Evolutionary conservation across 164 flowering plant genomes (phyloP), one percentile per base, ranked within the genome.

Genomic region (Liquidambar formosana): DNA sequence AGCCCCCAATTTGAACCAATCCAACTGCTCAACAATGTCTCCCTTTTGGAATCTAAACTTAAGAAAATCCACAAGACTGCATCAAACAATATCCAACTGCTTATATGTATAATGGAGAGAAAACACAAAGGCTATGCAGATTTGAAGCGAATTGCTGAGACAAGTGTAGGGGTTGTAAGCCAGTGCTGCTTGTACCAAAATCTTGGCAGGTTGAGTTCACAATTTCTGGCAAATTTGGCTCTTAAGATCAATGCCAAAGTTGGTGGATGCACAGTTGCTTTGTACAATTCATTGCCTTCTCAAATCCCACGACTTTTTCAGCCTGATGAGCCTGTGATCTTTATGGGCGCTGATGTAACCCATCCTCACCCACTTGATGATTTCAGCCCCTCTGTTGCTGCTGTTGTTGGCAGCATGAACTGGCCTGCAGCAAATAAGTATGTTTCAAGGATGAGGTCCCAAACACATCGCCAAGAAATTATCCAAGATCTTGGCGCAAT

Each of bases 281-380:
- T 94, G 67, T 87, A 80, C 76, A 84, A 86, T 59, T 77, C 99
- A 14, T 75, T 92, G 28, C 97, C 90, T 1, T 78, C 85, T 57
- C 96, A 90, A 73, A 84, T 90, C 26, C 98, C 97, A 0, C 78
- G 94, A 51, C 70, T 92, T 1, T 76, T 90, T 47, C 75, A 70
- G 1, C 48, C 23, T 8, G 83, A 86, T 57, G 91, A 89, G 67
- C 92, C 97, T 0, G 88, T 88, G 64, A 94, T 94, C 64, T 92
- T 94, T 67, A 85, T 94, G 86, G 99, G 99, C 9, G 97, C 99
- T 6, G 99, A 94, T 76, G 99, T 94, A 6, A 92, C 97, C n/a
- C 99, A 94, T 73, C 99, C 99, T 44, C 97, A 91, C 60, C 97
- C 96, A 0, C 86, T 87, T 3, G 97, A 94, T 58, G 99, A 91